These are phyloP conservation scores for Taphrina wiesneri DNA, from an alignment of 1,139 yeast genomes.

Conservation along the genomic window DNA sequence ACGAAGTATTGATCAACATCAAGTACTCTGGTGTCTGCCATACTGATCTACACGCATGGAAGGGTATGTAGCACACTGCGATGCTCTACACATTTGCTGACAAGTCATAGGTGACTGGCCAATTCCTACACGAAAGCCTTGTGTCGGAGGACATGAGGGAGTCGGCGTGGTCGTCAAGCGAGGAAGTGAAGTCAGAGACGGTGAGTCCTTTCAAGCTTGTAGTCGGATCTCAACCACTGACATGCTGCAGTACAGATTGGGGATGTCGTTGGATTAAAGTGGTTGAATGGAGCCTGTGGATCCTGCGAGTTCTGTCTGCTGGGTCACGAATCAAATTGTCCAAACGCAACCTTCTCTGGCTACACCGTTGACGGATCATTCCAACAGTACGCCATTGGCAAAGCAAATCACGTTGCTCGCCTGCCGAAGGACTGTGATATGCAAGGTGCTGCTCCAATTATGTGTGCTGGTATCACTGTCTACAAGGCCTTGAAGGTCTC, in stretches of 20 bases:
- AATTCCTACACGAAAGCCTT: conserved; percentile 24
- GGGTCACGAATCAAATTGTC: conserved; percentile 31
- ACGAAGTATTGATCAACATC: conserved; percentile 62
- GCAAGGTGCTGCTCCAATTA: conserved; percentile 20
- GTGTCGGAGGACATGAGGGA: conserved; percentile 34
- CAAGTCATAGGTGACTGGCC: conserved; percentile 27
- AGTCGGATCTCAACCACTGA: background rate
- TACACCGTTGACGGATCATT: conserved; percentile 80
- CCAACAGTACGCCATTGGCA: conserved; percentile 84
- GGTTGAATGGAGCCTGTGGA: conserved; percentile 30
- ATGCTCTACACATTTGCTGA: background rate
- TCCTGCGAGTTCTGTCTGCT: conserved; percentile 26
- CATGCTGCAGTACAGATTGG: conserved; percentile 2
- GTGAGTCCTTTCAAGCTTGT: background rate
- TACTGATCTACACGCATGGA: conserved; percentile 53
- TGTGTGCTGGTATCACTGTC: conserved; percentile 80
- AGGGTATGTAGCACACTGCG: background rate
- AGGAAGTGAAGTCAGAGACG: conserved; percentile 17
- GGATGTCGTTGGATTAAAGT: conserved; percentile 29
- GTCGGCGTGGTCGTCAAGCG: conserved; percentile 20
- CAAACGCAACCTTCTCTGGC: conserved; percentile 48
- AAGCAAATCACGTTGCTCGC: conserved; percentile 80
- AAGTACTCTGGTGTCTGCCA: conserved; percentile 70
- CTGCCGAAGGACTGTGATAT: conserved; percentile 50
- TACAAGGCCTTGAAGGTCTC: conserved; percentile 80